Percentiles rank a stretch among this genome's conserved stretches.
Conservation (phyloP, 1,139 yeast species). For the Kazachstania sp. region DNA sequence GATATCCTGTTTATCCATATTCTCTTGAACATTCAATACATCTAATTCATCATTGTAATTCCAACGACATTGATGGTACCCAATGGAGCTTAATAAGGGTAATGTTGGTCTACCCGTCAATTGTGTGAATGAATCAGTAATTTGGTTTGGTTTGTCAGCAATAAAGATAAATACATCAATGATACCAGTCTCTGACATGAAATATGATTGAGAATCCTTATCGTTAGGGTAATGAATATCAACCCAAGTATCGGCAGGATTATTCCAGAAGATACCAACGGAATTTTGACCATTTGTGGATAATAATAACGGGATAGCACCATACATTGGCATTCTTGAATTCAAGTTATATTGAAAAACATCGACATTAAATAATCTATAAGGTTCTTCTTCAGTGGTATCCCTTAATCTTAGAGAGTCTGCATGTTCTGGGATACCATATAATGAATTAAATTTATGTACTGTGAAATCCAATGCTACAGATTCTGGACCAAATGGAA, state of each 20-base stretch:
- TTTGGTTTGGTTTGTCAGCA: slow-evolving; percentile 51
- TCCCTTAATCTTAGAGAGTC: slow-evolving; percentile 62
- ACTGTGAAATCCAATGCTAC: slow-evolving; percentile 71
- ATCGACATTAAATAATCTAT: slow-evolving; percentile 84
- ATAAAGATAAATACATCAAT: slow-evolving; percentile 67
- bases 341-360: slow-evolving; percentile 84
- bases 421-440: slow-evolving; percentile 95
- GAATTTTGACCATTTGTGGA: slow-evolving; percentile 54
- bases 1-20: slow-evolving; percentile 64
- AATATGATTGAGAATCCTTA: slow-evolving; percentile 48
- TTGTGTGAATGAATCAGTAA: slow-evolving; percentile 54
- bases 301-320: slow-evolving; percentile 80
- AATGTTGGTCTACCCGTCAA: slow-evolving; percentile 68
- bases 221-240: slow-evolving; percentile 45
- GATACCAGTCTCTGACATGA: slow-evolving; percentile 90
- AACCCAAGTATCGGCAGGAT: slow-evolving; percentile 86
- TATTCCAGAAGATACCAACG: slow-evolving; percentile 83
- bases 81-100: slow-evolving; percentile 77
- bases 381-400: slow-evolving; percentile 62
- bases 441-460: slow-evolving; percentile 52
- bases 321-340: slow-evolving; percentile 86
- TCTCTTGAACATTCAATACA: slow-evolving; percentile 56
- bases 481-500: slow-evolving; percentile 83
- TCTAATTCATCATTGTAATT: slow-evolving; percentile 85
- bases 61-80: slow-evolving; percentile 97